Percentiles rank a stretch among this genome's conserved stretches.
Evolutionary conservation across 1,139 yeast species (phyloP).

Genomic region (Geotrichum bryndzae): DNA sequence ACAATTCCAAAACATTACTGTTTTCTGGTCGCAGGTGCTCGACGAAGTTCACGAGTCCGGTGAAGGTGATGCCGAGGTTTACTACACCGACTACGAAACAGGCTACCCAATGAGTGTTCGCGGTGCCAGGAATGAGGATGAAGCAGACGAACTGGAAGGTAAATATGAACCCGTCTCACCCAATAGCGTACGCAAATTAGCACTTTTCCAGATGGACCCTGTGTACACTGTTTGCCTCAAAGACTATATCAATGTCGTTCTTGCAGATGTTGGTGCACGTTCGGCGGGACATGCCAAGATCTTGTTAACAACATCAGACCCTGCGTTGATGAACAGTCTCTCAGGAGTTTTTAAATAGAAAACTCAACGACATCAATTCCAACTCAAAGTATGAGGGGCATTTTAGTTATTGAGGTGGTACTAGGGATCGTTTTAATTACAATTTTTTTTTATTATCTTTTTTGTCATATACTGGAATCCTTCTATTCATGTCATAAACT

Average conservation of each 20-base stretch:
- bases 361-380: neutral
- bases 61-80: conserved; percentile 32
- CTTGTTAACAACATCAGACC: conserved; percentile 5
- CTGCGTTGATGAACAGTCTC: conserved; percentile 9
- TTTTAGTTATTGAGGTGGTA: no score
- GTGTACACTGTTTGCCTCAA: conserved; percentile 24
- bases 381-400: neutral
- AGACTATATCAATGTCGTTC: conserved; percentile 11
- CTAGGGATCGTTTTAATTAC: no score
- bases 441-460: neutral
- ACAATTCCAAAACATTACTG: conserved; percentile 41
- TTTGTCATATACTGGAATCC: no score
- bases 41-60: conserved; percentile 66
- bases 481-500: no score
- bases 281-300: conserved; percentile 10
- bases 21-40: conserved; percentile 52
- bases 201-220: conserved; percentile 22
- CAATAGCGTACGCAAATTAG: conserved; percentile 21
- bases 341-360: conserved; percentile 10
- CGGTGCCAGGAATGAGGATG: neutral
- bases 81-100: conserved; percentile 26
- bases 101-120: conserved; percentile 6
- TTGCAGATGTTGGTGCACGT: conserved; percentile 1
- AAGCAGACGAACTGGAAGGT: neutral
- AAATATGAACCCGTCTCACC: conserved; percentile 17